Evolutionary conservation across 768 basidiomycete species (phyloP).

Genomic region (Daedaleopsis nitida): DNA sequence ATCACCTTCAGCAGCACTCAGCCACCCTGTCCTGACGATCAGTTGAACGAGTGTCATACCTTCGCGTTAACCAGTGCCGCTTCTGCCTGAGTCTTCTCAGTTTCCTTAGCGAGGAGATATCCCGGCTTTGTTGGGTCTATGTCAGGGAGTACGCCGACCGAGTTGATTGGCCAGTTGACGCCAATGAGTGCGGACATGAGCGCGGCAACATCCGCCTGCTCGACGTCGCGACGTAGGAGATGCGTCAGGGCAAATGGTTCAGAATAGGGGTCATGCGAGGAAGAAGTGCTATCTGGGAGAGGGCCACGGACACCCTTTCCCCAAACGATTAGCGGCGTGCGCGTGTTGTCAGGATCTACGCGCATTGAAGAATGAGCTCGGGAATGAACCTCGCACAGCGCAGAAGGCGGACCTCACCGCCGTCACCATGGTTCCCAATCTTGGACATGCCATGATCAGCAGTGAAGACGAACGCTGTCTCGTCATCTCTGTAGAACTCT

Average conservation of each 20-base stretch:
- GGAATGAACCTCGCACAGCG: not conserved
- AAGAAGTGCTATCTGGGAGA: constrained; percentile 47
- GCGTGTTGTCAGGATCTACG: constrained; percentile 83
- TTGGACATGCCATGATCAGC: constrained; percentile 91
- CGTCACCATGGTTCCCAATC: constrained; percentile 89
- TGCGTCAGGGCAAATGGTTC: constrained; percentile 59
- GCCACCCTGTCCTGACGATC: not conserved
- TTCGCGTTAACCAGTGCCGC: constrained; percentile 67
- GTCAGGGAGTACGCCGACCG: constrained; percentile 81
- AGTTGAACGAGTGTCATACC: constrained; percentile 32
- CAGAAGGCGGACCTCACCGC: constrained; percentile 43
- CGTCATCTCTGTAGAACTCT: constrained; percentile 66
- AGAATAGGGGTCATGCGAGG: constrained; percentile 76
- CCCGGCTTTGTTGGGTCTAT: constrained; percentile 62
- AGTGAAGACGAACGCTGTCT: constrained; percentile 79
- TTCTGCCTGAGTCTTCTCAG: constrained; percentile 52
- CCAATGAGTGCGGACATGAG: constrained; percentile 79
- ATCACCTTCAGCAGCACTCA: constrained; percentile 49
- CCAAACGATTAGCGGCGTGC: constrained; percentile 84
- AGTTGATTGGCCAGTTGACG: constrained; percentile 76
- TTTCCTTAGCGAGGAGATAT: constrained; percentile 50
- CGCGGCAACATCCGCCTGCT: constrained; percentile 81
- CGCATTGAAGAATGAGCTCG: not conserved
- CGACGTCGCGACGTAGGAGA: constrained; percentile 70
- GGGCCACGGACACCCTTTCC: constrained; percentile 76